These are phyloP conservation scores for Rhodotorula mucilaginosa DNA, from an alignment of 1,284 basidiomycete genomes.

Conservation along the genomic window DNA sequence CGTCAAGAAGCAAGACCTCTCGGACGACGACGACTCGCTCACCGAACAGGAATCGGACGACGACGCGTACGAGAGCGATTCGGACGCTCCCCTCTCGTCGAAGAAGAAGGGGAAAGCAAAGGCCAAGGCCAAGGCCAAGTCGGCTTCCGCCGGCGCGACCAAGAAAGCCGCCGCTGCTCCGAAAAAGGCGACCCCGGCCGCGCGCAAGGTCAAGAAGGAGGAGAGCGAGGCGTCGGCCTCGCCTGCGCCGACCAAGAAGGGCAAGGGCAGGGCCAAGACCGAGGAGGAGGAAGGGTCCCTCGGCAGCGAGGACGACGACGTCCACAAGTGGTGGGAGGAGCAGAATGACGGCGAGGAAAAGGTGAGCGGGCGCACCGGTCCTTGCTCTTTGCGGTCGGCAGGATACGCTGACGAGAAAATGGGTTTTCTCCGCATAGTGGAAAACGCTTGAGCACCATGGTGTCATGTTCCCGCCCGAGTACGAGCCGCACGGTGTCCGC, in stretches of 20 bases:
- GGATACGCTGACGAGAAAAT: background rate
- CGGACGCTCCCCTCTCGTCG: conserved; percentile 22
- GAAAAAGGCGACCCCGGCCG: conserved; percentile 28
- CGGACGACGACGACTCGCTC: conserved; percentile 14
- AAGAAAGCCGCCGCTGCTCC: conserved; percentile 12
- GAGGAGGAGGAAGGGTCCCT: conserved; percentile 35
- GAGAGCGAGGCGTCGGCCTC: conserved; percentile 42
- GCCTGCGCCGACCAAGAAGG: conserved; percentile 46
- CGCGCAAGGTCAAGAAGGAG: conserved; percentile 46
- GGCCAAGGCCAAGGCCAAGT: conserved; percentile 51
- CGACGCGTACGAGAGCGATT: conserved; percentile 30
- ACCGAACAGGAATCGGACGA: conserved; percentile 19
- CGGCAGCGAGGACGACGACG: conserved; percentile 57
- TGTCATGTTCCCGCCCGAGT: conserved; percentile 93
- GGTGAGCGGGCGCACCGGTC: conserved; percentile 15
- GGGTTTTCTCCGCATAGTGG: conserved; percentile 63
- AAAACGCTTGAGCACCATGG: conserved; percentile 87
- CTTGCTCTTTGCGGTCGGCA: background rate
- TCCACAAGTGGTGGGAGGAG: conserved; percentile 79
- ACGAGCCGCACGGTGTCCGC: conserved; percentile 81
- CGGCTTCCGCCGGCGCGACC: conserved; percentile 37
- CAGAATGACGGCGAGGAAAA: conserved; percentile 51
- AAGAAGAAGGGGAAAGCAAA: conserved; percentile 37
- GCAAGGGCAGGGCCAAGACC: conserved; percentile 47
- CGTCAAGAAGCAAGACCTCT: conserved; percentile 12